Evolutionary conservation across 2,329 filamentous ascomycete species (phyloP).

Genomic region (Sporothrix luriei): DNA sequence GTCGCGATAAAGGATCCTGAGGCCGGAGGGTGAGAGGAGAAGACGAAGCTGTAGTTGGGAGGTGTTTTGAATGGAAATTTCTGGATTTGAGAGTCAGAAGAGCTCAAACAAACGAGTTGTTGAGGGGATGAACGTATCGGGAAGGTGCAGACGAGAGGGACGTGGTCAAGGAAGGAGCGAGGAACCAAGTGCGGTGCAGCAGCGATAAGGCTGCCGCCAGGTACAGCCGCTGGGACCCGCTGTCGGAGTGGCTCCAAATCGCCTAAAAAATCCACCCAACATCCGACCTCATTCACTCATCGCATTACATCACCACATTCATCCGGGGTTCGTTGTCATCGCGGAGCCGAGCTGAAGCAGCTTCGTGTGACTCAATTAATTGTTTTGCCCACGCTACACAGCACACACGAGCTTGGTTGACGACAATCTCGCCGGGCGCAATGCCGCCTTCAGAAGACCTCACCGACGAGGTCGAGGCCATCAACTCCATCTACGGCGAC

Average conservation of each 20-base stretch:
- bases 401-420: background rate
- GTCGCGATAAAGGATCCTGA: background rate
- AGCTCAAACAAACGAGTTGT: background rate
- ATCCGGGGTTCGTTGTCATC: background rate
- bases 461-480: constrained; percentile 73
- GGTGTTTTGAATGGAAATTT: too few relatives aligned
- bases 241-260: background rate
- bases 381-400: background rate
- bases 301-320: background rate
- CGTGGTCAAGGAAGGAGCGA: constrained; percentile 11
- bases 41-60: too few relatives aligned
- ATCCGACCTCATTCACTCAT: background rate
- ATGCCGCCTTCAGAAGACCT: constrained; percentile 56
- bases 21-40: background rate
- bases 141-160: constrained; percentile 20
- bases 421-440: background rate
- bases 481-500: constrained; percentile 81
- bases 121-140: background rate
- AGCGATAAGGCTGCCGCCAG: constrained; percentile 19
- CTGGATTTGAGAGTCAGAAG: background rate
- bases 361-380: background rate
- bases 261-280: constrained; percentile 17
- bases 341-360: too few relatives aligned
- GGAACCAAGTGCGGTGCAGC: background rate
- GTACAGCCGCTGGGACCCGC: constrained; percentile 6